Conservation (phyloP, 176 grass and related monocot species). For the Lolium multiflorum region DNA sequence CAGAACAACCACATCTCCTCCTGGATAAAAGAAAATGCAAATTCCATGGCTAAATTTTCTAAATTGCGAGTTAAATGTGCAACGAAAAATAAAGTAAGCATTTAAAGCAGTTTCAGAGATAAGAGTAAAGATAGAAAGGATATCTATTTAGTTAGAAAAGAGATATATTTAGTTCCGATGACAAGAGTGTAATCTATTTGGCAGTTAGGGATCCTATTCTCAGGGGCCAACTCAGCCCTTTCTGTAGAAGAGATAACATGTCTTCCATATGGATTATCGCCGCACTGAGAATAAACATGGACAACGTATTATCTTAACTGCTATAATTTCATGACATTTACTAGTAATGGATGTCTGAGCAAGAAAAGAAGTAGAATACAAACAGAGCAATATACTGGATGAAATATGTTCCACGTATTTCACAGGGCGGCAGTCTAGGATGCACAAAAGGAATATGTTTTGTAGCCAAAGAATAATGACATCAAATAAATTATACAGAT, state of each 20-base stretch:
- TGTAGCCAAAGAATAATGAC: neutral
- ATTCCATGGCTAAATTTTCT: neutral
- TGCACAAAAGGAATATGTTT: neutral
- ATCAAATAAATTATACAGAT: constrained; percentile 28
- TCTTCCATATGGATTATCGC: neutral
- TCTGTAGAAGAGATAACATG: too few relatives aligned
- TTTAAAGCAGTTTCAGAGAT: too few relatives aligned
- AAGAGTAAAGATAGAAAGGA: neutral
- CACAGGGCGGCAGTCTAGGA: neutral
- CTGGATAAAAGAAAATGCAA: constrained; percentile 40
- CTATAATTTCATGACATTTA: neutral
- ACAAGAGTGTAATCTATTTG: neutral
- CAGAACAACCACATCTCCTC: constrained; percentile 87
- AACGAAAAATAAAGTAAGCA: neutral
- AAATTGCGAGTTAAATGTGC: neutral
- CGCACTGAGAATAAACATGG: neutral
- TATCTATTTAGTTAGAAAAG: constrained; percentile 1
- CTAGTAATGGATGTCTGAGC: constrained; percentile 2
- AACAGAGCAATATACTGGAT: constrained; percentile 1
- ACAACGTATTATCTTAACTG: neutral
- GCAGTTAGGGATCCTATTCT: constrained; percentile 13
- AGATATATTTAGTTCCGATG: neutral
- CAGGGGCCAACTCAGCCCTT: neutral
- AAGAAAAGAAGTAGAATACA: neutral
- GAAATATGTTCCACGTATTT: neutral